These are phyloP conservation scores for Penicillium psychrosexuale DNA, from an alignment of 2,329 filamentous ascomycete genomes.

Conservation along the genomic window DNA sequence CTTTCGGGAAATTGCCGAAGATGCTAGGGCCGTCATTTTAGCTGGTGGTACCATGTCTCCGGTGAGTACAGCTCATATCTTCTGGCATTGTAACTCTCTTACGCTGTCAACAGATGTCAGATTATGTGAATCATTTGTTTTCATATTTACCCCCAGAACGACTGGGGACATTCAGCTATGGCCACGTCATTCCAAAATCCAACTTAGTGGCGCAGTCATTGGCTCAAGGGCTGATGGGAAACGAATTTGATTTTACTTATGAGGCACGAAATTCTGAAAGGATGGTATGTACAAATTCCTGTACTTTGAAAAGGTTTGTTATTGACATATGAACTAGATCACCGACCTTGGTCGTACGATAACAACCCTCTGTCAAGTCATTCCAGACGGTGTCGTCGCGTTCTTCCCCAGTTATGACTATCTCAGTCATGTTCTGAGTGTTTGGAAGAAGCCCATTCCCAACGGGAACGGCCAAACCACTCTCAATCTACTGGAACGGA, in stretches of 20 bases:
- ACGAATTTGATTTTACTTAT: slow-evolving; percentile 82
- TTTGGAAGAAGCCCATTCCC: slow-evolving; percentile 54
- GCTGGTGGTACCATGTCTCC: slow-evolving; percentile 98
- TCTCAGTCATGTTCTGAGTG: slow-evolving; percentile 66
- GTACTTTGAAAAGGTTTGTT: background rate
- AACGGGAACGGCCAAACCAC: slow-evolving; percentile 28
- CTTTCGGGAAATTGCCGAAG: slow-evolving; percentile 81
- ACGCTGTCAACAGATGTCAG: slow-evolving; percentile 60
- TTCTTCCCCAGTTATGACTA: slow-evolving; percentile 97
- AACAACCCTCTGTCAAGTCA: slow-evolving; percentile 65
- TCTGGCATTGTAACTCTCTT: slow-evolving; percentile 7
- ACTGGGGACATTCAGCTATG: slow-evolving; percentile 82
- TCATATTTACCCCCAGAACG: slow-evolving; percentile 63
- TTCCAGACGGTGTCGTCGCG: slow-evolving; percentile 85
- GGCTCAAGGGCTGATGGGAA: slow-evolving; percentile 46
- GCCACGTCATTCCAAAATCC: slow-evolving; percentile 81
- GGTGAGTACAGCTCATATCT: slow-evolving; percentile 33
- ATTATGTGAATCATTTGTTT: slow-evolving; percentile 84
- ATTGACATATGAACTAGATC: slow-evolving; percentile 45
- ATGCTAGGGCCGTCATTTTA: slow-evolving; percentile 81
- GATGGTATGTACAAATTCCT: slow-evolving; percentile 48
- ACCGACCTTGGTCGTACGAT: slow-evolving; percentile 71
- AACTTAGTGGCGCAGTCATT: slow-evolving; percentile 80
- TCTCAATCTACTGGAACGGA: slow-evolving; percentile 33
- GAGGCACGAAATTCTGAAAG: slow-evolving; percentile 65